Percentiles rank a stretch among this genome's conserved stretches.
Conservation (phyloP, 345 rosid species). For the Salix caprea region DNA sequence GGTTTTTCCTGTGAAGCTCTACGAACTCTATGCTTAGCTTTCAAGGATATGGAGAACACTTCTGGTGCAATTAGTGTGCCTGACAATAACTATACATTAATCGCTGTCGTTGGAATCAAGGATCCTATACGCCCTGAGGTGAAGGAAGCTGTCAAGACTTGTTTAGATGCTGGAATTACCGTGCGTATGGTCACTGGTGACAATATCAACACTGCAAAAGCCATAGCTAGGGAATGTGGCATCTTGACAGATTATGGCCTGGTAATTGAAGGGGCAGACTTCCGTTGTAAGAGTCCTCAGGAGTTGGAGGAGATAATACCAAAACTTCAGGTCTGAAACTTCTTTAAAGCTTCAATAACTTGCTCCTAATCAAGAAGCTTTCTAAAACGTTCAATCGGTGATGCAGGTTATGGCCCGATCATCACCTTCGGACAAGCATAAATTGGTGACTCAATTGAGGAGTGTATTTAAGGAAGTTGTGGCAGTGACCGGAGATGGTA, state of each 20-base stretch:
- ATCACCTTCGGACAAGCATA: conserved; percentile 30
- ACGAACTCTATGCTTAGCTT: conserved; percentile 69
- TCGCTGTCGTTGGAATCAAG: conserved; percentile 29
- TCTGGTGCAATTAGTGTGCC: conserved; percentile 45
- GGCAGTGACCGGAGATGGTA: conserved; percentile 34
- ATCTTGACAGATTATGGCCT: conserved; percentile 40
- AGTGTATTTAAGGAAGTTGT: conserved; percentile 25
- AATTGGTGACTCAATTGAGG: conserved; percentile 26
- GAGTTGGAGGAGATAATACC: conserved; percentile 57
- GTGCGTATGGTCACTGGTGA: conserved; percentile 36
- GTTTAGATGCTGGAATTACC: conserved; percentile 27
- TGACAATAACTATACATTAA: conserved; percentile 51
- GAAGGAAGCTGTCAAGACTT: conserved; percentile 30
- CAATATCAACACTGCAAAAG: conserved; percentile 34
- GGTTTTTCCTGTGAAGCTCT: conserved; percentile 61
- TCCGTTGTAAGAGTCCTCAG: conserved; percentile 50
- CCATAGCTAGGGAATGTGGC: conserved; percentile 36
- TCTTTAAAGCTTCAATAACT: not conserved
- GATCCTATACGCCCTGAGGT: conserved; percentile 36
- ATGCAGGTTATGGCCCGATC: conserved; percentile 36
- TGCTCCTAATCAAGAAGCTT: not conserved
- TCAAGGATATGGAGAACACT: conserved; percentile 43
- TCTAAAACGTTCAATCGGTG: not conserved
- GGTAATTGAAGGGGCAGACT: conserved; percentile 71
- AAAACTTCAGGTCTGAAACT: conserved; percentile 38